Evolutionary conservation across 495 filamentous ascomycete species (phyloP), one percentile per base, ranked within the genome.

Genomic region (Tuber melanosporum): DNA sequence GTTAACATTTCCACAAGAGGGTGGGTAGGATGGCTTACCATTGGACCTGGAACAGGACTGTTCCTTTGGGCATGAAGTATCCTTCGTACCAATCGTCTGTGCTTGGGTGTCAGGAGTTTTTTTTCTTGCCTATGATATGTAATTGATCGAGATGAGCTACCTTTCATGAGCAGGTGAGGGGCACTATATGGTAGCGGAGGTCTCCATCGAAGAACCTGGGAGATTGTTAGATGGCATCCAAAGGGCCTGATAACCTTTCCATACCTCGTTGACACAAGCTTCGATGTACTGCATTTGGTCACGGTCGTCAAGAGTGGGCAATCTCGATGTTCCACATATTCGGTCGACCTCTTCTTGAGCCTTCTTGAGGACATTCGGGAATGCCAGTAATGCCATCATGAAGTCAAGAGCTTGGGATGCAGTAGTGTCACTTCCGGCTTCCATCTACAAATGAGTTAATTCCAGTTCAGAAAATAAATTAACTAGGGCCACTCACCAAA

Each of bases 141-240:
- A 3, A 9, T 62, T 62, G 57, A 32, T 4, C 57, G 12, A 6
- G 26, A 36, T 19, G 26, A 17, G 14, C 15, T 17, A 66, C 57
- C 84, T 71, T 83, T 71, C 12, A 70, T 81, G 49, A 77, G 66
- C 32, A 79, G 42, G 70, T 83, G 85, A 15, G 85, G 84, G 2
- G 83, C 82, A 76, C 75, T 83, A 22, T 71, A 75, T 62, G 75
- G 84, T 62, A 80, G 81, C 70, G 71, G 41, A 32, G 79, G 85
- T n/a, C 81, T 83, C 86, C 82, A 85, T 75, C 81, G 84, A 66
- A 85, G 76, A 43, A 75, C 84, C 83, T 83, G 42, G 75, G 43
- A 44, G 73, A 26, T 15, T 20, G 81, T 66, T 76, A 41, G 52
- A 76, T 22, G 77, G 47, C n/a, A 41, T 43, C 10, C 71, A 12